Evolutionary conservation across 352 stramenopile species (phyloP).

Genomic region (Blastocystis sp.): DNA sequence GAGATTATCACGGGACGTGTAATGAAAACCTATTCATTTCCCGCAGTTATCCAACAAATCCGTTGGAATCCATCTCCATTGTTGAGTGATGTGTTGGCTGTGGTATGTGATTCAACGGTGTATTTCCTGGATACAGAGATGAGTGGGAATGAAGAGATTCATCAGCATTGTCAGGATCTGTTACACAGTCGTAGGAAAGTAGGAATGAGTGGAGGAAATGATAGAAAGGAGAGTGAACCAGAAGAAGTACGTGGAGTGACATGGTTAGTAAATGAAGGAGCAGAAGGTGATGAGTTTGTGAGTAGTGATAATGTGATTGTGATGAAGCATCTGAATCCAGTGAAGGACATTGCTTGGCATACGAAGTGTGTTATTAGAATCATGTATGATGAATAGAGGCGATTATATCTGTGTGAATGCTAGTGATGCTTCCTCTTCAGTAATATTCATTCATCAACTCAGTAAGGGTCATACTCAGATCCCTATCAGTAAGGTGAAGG

Average conservation of each 20-base stretch:
- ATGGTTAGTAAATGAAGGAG: constrained; percentile 32
- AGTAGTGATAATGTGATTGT: constrained; percentile 15
- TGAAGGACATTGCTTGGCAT: constrained; percentile 86
- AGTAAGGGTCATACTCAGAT: constrained; percentile 89
- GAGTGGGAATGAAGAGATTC: constrained; percentile 18
- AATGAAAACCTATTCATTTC: constrained; percentile 14
- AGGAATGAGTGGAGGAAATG: background rate
- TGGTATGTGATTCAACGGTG: constrained; percentile 66
- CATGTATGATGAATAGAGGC: constrained; percentile 67
- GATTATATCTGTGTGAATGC: constrained; percentile 93
- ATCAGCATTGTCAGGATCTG: constrained; percentile 21
- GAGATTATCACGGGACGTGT: constrained; percentile 82
- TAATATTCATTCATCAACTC: constrained; percentile 95
- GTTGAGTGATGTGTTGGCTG: constrained; percentile 82
- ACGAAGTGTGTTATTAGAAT: constrained; percentile 70
- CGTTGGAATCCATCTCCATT: constrained; percentile 67
- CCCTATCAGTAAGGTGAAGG: constrained; percentile 87
- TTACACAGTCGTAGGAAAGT: background rate
- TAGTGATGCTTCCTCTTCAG: constrained; percentile 68
- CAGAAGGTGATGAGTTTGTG: background rate
- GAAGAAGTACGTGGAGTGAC: constrained; percentile 11
- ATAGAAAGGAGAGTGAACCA: background rate
- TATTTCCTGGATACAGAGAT: constrained; percentile 51
- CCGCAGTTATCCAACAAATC: background rate
- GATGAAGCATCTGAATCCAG: background rate